A percentile compares a stretch with the other conserved stretches of the same genome.
These are phyloP conservation scores for Aphanomyces stellatus DNA, from an alignment of 352 stramenopile species.

Conservation along the genomic window DNA sequence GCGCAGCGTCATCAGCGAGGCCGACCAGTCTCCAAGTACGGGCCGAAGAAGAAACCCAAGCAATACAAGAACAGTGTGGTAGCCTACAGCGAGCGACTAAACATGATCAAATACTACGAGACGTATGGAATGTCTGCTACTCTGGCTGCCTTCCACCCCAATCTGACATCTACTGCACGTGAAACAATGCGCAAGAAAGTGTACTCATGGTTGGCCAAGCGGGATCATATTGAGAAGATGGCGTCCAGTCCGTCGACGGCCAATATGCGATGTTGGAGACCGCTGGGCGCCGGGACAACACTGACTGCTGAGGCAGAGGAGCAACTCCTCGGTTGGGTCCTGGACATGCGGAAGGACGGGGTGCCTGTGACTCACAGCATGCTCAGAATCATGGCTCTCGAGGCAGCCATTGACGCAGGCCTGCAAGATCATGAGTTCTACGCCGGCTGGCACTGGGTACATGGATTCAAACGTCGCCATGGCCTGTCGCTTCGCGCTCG, in stretches of 20 bases:
- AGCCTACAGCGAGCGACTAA: neutral
- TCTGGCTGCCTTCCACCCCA: neutral
- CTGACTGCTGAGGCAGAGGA: conserved; percentile 20
- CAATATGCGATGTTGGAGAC: neutral
- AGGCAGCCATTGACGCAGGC: conserved; percentile 6
- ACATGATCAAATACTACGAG: neutral
- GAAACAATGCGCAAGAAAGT: neutral
- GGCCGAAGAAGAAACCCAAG: neutral
- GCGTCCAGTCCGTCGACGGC: neutral
- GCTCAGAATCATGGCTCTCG: conserved; percentile 18
- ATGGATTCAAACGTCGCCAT: conserved; percentile 21
- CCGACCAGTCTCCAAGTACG: neutral
- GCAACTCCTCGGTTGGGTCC: conserved; percentile 23
- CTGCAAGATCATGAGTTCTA: neutral
- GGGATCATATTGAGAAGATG: neutral
- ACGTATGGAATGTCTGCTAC: neutral
- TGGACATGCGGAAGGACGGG: conserved; percentile 19
- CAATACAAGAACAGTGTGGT: neutral
- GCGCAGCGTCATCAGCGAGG: neutral
- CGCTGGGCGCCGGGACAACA: neutral
- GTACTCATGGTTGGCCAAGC: neutral
- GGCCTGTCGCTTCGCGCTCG: conserved; percentile 8
- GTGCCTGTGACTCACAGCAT: conserved; percentile 24
- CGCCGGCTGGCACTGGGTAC: neutral
- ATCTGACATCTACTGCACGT: neutral